A percentile compares a stretch with the other conserved stretches of the same genome.
Evolutionary conservation across 1,284 basidiomycete species (phyloP).

Genomic region (Microbotryum lychnidis-dioicae): DNA sequence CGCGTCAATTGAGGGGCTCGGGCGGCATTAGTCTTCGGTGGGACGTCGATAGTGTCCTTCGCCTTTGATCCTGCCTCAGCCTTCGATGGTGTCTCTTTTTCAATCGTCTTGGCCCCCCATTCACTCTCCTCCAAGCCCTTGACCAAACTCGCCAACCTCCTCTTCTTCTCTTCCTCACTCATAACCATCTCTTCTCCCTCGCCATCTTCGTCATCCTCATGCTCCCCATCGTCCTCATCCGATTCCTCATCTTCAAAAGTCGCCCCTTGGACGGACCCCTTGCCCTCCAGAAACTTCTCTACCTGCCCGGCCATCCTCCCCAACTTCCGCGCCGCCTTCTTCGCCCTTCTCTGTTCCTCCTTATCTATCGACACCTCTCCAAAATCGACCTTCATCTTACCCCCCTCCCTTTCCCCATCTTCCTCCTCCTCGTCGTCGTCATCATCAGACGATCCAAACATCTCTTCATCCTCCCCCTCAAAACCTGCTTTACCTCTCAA

Average conservation of each 20-base stretch:
- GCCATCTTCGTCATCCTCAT: conserved; percentile 38
- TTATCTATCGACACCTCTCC: conserved; percentile 1
- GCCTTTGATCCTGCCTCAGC: background rate
- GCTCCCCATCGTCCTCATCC: conserved; percentile 32
- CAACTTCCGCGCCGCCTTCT: conserved; percentile 58
- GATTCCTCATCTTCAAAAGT: conserved; percentile 57
- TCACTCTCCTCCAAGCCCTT: background rate
- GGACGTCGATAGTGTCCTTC: no score
- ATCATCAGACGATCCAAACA: conserved; percentile 22
- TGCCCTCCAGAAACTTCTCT: conserved; percentile 72
- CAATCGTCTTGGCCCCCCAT: background rate
- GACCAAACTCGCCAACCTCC: no score
- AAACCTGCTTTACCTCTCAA: conserved; percentile 37
- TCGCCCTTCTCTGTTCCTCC: conserved; percentile 26
- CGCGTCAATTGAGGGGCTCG: conserved; percentile 17
- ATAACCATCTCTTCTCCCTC: conserved; percentile 35
- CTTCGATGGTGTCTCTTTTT: background rate
- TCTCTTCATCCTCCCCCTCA: conserved; percentile 28
- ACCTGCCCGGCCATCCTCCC: conserved; percentile 72
- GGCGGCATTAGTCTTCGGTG: background rate
- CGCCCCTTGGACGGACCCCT: conserved; percentile 79
- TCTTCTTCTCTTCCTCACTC: conserved; percentile 38
- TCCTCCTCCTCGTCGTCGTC: conserved; percentile 33
- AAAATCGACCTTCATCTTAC: conserved; percentile 1
- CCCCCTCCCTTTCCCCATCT: conserved; percentile 46